Percentiles rank a stretch among this genome's conserved stretches.
phyloP scores from a whole-genome alignment of 2,329 filamentous ascomycete genomes.

The Lasiodiplodia sp. region DNA sequence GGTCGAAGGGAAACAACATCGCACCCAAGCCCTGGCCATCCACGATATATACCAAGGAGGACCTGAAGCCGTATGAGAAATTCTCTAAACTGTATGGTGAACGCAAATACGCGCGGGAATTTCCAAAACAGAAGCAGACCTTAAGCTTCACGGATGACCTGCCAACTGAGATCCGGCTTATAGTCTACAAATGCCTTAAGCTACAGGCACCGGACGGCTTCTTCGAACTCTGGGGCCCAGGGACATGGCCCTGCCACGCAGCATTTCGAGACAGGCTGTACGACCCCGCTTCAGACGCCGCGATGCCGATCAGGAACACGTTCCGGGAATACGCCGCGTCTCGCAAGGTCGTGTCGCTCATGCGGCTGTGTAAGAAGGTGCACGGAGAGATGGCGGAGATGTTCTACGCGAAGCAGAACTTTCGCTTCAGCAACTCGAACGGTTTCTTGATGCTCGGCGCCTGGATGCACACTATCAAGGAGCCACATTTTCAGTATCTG shows the following conservation, averaged over 20 bases:
- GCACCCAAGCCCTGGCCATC: background rate
- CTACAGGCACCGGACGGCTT: background rate
- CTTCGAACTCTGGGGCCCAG: constrained; percentile 3
- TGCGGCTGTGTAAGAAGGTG: constrained; percentile 13
- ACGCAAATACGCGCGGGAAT: background rate
- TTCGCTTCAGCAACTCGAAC: background rate
- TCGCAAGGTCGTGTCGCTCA: background rate
- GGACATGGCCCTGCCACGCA: too few species aligned
- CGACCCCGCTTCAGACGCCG: background rate
- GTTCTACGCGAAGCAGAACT: background rate
- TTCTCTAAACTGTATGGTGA: background rate
- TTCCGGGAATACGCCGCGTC: background rate
- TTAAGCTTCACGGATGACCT: constrained; percentile 20
- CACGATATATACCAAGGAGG: background rate
- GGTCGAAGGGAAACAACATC: background rate
- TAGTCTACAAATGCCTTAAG: background rate
- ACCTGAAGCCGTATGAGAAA: background rate
- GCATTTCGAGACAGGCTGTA: background rate
- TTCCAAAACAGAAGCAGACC: constrained; percentile 11
- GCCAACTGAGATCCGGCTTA: constrained; percentile 24
- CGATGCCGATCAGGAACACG: background rate
- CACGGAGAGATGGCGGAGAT: background rate
- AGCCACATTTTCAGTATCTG: constrained; percentile 24
- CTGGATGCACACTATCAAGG: constrained; percentile 3
- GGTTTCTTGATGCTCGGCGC: background rate